These are phyloP conservation scores for Trichoderma endophyticum DNA, from an alignment of 2,329 filamentous ascomycete genomes.

Conservation along the genomic window DNA sequence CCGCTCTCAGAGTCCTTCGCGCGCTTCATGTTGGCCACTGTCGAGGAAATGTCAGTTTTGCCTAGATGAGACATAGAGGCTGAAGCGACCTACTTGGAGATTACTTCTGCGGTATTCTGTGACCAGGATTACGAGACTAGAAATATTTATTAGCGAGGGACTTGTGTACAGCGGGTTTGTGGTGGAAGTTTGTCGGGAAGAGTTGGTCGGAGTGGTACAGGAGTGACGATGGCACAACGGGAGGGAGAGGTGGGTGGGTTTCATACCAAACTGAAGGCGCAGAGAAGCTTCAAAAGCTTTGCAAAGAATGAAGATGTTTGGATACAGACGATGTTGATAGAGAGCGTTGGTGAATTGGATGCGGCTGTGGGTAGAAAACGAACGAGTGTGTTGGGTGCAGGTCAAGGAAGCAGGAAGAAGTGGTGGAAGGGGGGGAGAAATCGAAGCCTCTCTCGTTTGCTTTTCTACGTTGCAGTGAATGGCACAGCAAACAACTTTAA, in stretches of 20 bases:
- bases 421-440: background rate
- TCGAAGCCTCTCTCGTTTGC: background rate
- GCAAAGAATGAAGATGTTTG: background rate
- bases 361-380: background rate
- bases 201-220: conserved; percentile 3
- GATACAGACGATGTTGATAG: background rate
- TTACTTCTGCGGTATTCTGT: background rate
- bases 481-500: background rate
- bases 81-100: background rate
- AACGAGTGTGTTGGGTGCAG: conserved; percentile 14
- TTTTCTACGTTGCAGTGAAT: conserved; percentile 14
- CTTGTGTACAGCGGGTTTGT: background rate
- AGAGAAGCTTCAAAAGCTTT: background rate
- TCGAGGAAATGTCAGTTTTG: conserved; percentile 19
- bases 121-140: background rate
- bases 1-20: conserved; percentile 30
- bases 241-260: background rate
- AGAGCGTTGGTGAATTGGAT: background rate
- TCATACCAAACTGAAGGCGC: background rate
- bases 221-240: conserved; percentile 11
- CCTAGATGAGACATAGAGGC: background rate
- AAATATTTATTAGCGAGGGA: background rate
- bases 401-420: background rate
- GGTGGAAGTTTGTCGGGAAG: conserved; percentile 4
- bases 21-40: conserved; percentile 30